Evolutionary conservation across 2,329 filamentous ascomycete genomes (phyloP), one percentile per base, ranked within the genome.

Genomic region (Hymenoscyphus fraxineus): DNA sequence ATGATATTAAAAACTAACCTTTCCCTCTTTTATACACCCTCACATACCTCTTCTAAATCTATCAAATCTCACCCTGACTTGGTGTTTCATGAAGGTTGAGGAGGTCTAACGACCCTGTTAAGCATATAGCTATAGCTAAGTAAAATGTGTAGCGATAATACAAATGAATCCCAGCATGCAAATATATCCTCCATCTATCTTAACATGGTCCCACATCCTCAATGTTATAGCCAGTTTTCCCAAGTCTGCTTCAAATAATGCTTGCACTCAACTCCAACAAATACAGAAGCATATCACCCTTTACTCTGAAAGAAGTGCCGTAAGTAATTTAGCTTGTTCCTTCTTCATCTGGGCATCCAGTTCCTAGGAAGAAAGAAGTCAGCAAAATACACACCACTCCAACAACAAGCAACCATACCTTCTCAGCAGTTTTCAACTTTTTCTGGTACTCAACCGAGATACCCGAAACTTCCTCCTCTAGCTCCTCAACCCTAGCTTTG

Each of bases 361-460:
- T 16, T 64, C 62, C 62, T 64, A 19, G 12, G 10, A 6, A 35
- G 13, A 19, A 16, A 13, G 9, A 59, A 59, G 41, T 63, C 38
- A 63, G 56, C 41, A 32, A n/a, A 19, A 19, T 10, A 22, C 9
- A 12, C 32, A 40, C 6, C 16, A 16, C 16, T 15, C 5, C 47
- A 55, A 31, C 31, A 22, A 2, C 10, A 40, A 9, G 10, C 6
- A n/a, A 56, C 2, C 38, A 6, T 66, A 73, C 73, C 69, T 71
- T 72, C 61, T 74, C 73, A 32, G 71, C 69, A 64, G 58, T 60
- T 47, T 72, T 71, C 65, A 71, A 68, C 60, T 68, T 71, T 58
- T 71, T 58, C 58, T 71, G 32, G 47, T 59, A 47, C 12, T 68
- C 60, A 16, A 13, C n/a, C 9, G 65, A 59, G 38, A 72, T 47